Base-by-base conservation (phyloP, 2,329 filamentous ascomycete genomes). In the Dactylella cylindrospora region DNA sequence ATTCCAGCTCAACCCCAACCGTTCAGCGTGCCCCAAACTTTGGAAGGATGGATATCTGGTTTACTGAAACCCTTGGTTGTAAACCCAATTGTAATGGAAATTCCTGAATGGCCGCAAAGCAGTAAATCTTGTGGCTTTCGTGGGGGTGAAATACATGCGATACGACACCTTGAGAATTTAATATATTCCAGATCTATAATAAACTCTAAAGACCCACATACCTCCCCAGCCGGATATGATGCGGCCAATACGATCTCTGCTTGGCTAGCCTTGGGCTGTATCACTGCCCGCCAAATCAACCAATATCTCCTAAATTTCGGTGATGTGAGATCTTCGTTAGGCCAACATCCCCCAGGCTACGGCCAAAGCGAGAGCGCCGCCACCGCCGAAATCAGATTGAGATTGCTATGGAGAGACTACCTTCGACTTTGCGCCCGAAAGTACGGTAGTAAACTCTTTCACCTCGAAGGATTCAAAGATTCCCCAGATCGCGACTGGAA, bases 321-420 rank as follows among this genome's bases (percentile, higher is more conserved):
- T 72, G 78, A 88, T 33, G 87, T 84, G 0, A 73, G 36, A 51
- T 19, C 50, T 13, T 47, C 43, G 22, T 41, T 64, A 8, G 26
- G 52, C 2, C 68, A 75, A 22, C 68, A 72, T 0, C 75, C 75
- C 0, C 60, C 73, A 1, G 85, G 84, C 0, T 90, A 83, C 53
- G 84, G 82, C 0, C 72, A 82, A 43, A 86, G 86, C 0, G 84
- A 90, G 70, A 90, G 85, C 45, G 80, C 81, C 23, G 86, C 87
- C 0, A 89, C 85, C 0, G 79, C 79, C 26, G 80, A 77, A 0
- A 78, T 91, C 1, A 80, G 87, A 0, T 84, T 87, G 52, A 86
- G 91, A 69, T 75, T 93, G 0, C 72, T 91, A 0, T 89, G 85
- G 86, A 76, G 87, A 32, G 88, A 91, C 68, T 91, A 90, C 68